A percentile compares a stretch with the other conserved stretches of the same genome.
phyloP scores from a whole-genome alignment of 2,329 filamentous ascomycete species.

The Alternaria metachromatica region DNA sequence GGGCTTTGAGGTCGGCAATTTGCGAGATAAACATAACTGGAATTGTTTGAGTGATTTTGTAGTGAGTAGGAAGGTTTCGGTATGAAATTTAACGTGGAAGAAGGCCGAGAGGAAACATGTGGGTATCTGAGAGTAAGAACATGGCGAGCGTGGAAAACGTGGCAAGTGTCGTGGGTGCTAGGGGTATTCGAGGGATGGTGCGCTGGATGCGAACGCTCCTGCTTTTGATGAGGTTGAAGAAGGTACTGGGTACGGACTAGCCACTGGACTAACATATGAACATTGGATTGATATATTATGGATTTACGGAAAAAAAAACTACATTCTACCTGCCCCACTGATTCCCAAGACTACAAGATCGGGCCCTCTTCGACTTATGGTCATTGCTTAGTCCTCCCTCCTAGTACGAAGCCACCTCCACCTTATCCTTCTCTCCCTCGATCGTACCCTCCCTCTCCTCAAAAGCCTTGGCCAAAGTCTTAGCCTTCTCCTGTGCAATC shows the following conservation, averaged over 20 bases:
- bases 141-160: not conserved
- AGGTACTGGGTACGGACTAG: not conserved
- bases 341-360: not conserved
- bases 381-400: not conserved
- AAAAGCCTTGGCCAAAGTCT: slow-evolving; percentile 18
- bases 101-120: not conserved
- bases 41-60: not conserved
- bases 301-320: not conserved
- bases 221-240: not conserved
- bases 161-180: not conserved
- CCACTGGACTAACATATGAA: not conserved
- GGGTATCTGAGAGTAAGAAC: not conserved
- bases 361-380: not conserved
- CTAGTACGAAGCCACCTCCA: not conserved
- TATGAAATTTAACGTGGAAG: not conserved
- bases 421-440: slow-evolving; percentile 2
- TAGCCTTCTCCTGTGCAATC: slow-evolving; percentile 28
- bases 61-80: not conserved
- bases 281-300: not conserved
- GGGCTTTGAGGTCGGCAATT: not conserved
- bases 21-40: not conserved
- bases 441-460: slow-evolving; percentile 4
- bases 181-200: not conserved
- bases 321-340: not conserved
- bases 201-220: not conserved